Percentiles rank a stretch among this genome's conserved stretches.
Conservation (phyloP, 2,329 filamentous ascomycete species). For the Chaetomium sp. region DNA sequence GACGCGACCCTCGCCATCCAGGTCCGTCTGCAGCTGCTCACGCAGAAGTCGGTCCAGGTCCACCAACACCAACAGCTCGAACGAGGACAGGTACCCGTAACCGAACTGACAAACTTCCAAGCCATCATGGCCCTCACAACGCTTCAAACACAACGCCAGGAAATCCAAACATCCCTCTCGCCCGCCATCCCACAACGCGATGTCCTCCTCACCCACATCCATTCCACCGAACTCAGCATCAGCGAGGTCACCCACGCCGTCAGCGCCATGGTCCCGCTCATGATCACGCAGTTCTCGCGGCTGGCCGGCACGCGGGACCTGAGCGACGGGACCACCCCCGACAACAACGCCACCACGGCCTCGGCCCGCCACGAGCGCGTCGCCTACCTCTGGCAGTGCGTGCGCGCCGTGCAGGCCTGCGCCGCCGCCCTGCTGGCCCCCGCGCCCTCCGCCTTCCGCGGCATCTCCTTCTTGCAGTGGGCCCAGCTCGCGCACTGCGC, state of each 20-base stretch:
- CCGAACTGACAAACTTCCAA: neutral
- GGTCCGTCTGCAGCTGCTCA: slow-evolving; percentile 43
- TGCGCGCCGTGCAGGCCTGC: slow-evolving; percentile 42
- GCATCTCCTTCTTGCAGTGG: slow-evolving; percentile 43
- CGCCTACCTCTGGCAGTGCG: slow-evolving; percentile 39
- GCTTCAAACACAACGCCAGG: slow-evolving; percentile 40
- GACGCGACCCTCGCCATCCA: slow-evolving; percentile 42
- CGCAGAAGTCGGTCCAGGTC: slow-evolving; percentile 39
- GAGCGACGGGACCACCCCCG: slow-evolving; percentile 24
- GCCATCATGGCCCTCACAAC: slow-evolving; percentile 38
- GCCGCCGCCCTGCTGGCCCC: slow-evolving; percentile 38
- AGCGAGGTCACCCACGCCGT: slow-evolving; percentile 32
- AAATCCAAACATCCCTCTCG: slow-evolving; percentile 38
- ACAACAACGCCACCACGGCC: too few species aligned
- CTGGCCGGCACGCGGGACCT: neutral
- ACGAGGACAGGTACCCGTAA: neutral
- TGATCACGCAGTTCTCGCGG: slow-evolving; percentile 5
- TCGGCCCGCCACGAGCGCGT: slow-evolving; percentile 38
- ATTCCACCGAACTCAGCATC: slow-evolving; percentile 26
- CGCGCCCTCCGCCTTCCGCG: slow-evolving; percentile 32
- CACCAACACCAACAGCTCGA: slow-evolving; percentile 36
- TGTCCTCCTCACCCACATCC: slow-evolving; percentile 25
- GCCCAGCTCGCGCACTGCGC: slow-evolving; percentile 42
- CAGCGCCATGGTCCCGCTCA: slow-evolving; percentile 25
- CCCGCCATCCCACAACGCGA: neutral